Evolutionary conservation across 441 rosid genomes (phyloP).

Genomic region (Croton laevigatus): DNA sequence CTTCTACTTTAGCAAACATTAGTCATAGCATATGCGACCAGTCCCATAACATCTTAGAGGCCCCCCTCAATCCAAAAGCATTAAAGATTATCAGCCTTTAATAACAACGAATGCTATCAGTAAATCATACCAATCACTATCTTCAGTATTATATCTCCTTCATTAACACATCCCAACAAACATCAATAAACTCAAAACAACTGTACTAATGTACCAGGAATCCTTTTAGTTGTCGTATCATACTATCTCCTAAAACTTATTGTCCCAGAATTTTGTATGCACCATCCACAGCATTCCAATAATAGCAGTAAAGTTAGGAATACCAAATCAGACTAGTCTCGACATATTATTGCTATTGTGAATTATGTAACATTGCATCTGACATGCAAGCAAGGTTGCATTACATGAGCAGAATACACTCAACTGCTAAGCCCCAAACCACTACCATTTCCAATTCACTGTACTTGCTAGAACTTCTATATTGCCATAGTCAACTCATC

Average conservation of each 20-base stretch:
- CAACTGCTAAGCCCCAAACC: background rate
- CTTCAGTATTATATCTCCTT: background rate
- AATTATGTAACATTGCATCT: background rate
- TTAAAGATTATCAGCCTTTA: background rate
- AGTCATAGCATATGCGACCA: too few relatives aligned
- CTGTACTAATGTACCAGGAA: background rate
- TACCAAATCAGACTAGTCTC: background rate
- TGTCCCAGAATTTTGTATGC: background rate
- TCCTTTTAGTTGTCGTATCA: background rate
- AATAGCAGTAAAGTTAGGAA: background rate
- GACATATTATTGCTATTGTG: background rate
- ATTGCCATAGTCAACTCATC: background rate
- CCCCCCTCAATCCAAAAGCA: too few relatives aligned
- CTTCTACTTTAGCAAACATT: too few relatives aligned
- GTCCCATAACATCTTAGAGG: too few relatives aligned
- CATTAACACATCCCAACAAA: background rate
- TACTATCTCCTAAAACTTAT: background rate
- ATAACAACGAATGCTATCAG: too few relatives aligned
- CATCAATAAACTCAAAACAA: background rate
- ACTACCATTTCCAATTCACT: slow-evolving; percentile 3
- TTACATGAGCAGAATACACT: background rate
- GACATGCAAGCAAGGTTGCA: background rate
- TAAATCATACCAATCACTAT: background rate
- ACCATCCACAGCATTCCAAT: background rate
- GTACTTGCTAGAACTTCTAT: background rate